These are phyloP conservation scores for Brassica carinata DNA, from an alignment of 345 rosid genomes.

Conservation along the genomic window DNA sequence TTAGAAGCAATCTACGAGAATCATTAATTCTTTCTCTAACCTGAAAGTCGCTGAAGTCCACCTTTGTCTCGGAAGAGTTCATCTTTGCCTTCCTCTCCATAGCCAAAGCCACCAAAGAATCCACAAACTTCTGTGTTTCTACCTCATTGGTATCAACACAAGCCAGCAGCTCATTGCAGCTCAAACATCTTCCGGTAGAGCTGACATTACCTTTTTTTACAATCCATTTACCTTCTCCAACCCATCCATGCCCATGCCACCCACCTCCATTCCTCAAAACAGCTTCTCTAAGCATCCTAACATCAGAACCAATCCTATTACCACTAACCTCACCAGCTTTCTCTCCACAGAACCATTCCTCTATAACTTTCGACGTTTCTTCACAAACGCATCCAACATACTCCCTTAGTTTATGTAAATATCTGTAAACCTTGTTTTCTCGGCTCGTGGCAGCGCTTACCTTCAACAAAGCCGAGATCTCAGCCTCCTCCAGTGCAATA, in stretches of 20 bases:
- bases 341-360: conserved; percentile 59
- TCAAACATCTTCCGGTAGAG: conserved; percentile 55
- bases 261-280: conserved; percentile 76
- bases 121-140: conserved; percentile 66
- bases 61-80: conserved; percentile 50
- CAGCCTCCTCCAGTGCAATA: conserved; percentile 62
- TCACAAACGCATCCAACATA: conserved; percentile 58
- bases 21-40: conserved; percentile 29
- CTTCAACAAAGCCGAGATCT: conserved; percentile 66
- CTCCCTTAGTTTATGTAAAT: conserved; percentile 77
- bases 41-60: conserved; percentile 81
- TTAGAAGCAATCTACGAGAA: not conserved
- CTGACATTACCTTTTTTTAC: conserved; percentile 58
- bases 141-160: conserved; percentile 68
- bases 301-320: conserved; percentile 34
- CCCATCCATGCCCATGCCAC: conserved; percentile 93
- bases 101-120: conserved; percentile 72
- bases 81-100: conserved; percentile 76
- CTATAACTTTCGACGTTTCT: conserved; percentile 55
- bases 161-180: conserved; percentile 61
- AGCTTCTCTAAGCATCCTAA: conserved; percentile 44
- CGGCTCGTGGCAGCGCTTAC: conserved; percentile 61
- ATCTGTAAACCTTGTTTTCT: conserved; percentile 61
- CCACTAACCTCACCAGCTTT: conserved; percentile 41
- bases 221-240: conserved; percentile 72